Evolutionary conservation across 2,329 filamentous ascomycete species (phyloP).

Genomic region (Emergomyces pasteurianus): DNA sequence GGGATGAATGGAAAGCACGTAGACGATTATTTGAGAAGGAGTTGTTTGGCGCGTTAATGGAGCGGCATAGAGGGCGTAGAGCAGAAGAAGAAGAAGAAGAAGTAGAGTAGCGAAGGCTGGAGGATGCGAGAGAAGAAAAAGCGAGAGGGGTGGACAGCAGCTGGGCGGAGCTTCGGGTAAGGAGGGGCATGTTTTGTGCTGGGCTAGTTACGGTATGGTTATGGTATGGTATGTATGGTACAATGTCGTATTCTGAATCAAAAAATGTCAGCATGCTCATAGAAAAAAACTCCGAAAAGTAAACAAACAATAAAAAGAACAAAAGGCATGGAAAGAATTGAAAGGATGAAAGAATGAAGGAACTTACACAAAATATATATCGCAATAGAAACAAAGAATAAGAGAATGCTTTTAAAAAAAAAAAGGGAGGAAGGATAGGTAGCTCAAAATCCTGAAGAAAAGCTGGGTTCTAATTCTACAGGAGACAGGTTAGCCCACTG

Average conservation of each 20-base stretch:
- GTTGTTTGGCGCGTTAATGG: slow-evolving; percentile 23
- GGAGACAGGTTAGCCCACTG: background rate
- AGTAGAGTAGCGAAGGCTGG: background rate
- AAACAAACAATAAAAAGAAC: background rate
- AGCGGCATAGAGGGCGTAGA: slow-evolving; percentile 13
- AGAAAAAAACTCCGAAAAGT: background rate
- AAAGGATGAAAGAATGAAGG: background rate
- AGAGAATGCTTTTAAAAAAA: background rate
- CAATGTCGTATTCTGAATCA: background rate
- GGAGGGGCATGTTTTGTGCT: slow-evolving; percentile 13
- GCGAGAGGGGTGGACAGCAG: slow-evolving; percentile 11
- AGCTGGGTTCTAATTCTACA: background rate
- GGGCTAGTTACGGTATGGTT: background rate
- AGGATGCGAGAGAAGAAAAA: slow-evolving; percentile 5
- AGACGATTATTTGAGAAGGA: slow-evolving; percentile 30
- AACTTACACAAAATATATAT: background rate
- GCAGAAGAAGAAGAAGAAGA: slow-evolving; percentile 14
- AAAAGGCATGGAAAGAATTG: background rate
- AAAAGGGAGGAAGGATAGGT: background rate
- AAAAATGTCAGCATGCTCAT: background rate
- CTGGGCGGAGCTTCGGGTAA: slow-evolving; percentile 13
- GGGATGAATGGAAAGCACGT: slow-evolving; percentile 50
- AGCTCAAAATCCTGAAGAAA: background rate
- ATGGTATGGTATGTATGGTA: background rate
- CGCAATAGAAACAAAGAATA: background rate